phyloP scores from a whole-genome alignment of 768 basidiomycete genomes.

The Baorangia bicolor region DNA sequence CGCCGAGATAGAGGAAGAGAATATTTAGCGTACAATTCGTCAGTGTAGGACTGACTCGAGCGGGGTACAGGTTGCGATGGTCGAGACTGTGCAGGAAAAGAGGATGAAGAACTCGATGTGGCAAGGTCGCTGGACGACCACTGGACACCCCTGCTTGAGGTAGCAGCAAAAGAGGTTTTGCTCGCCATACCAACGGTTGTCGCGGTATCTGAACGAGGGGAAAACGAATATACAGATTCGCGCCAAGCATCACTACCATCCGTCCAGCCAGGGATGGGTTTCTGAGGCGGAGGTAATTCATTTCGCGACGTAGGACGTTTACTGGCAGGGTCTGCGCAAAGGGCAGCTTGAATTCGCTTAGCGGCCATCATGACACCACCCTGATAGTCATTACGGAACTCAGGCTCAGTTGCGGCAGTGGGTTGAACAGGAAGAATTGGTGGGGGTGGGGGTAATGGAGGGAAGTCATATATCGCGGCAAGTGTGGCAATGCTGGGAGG shows the following conservation, averaged over 20 bases:
- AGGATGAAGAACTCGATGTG: conserved; percentile 21
- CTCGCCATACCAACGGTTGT: conserved; percentile 28
- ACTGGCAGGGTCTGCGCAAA: conserved; percentile 40
- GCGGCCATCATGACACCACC: conserved; percentile 72
- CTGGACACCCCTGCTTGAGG: conserved; percentile 50
- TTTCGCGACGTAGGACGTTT: conserved; percentile 38
- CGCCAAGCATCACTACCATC: conserved; percentile 69
- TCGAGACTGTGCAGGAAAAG: conserved; percentile 26
- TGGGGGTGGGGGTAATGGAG: conserved; percentile 53
- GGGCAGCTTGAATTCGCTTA: conserved; percentile 49
- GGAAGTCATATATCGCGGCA: conserved; percentile 44
- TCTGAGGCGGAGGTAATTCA: conserved; percentile 35
- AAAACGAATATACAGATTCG: conserved; percentile 56
- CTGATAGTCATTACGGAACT: conserved; percentile 44
- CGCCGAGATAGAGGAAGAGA: conserved; percentile 56
- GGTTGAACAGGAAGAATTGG: conserved; percentile 35
- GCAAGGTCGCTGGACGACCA: conserved; percentile 42
- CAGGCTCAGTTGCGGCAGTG: conserved; percentile 23
- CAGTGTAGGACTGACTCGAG: conserved; percentile 35
- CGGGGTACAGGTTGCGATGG: conserved; percentile 24
- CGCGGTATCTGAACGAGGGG: conserved; percentile 38
- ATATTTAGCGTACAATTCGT: conserved; percentile 56
- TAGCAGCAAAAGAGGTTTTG: conserved; percentile 47
- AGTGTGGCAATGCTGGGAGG: conserved; percentile 39
- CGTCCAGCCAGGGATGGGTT: conserved; percentile 64